phyloP scores from a whole-genome alignment of 495 filamentous ascomycete species.

The Neurospora sp. region DNA sequence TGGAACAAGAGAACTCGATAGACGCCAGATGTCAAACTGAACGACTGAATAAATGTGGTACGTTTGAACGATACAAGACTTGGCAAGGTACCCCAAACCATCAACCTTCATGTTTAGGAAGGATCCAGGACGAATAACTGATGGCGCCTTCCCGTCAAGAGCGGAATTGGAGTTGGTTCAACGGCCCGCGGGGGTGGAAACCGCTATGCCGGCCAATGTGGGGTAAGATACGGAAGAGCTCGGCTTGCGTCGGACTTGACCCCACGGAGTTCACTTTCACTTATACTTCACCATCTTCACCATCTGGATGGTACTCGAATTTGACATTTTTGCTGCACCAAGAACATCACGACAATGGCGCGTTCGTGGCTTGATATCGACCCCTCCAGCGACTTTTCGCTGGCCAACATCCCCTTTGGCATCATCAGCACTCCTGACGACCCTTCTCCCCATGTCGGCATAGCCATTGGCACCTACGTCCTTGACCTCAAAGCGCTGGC shows the following conservation, averaged over 20 bases:
- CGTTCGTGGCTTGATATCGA: conserved; percentile 28
- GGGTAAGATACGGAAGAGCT: background rate
- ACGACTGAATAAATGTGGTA: background rate
- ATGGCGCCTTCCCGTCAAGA: background rate
- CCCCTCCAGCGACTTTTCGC: conserved; percentile 52
- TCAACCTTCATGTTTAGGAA: background rate
- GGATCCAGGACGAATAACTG: background rate
- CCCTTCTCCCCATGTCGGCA: conserved; percentile 51
- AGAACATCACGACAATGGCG: conserved; percentile 7
- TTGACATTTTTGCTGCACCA: background rate
- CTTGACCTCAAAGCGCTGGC: conserved; percentile 64
- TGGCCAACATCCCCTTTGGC: conserved; percentile 88
- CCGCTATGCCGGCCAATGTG: background rate
- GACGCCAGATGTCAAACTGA: background rate
- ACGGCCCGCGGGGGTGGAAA: background rate
- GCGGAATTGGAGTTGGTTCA: background rate
- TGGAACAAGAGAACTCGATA: background rate
- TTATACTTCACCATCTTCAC: background rate
- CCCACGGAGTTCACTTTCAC: background rate
- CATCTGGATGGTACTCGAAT: too few species aligned
- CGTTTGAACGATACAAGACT: background rate
- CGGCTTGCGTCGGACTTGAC: background rate
- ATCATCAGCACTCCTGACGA: conserved; percentile 57
- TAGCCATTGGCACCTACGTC: conserved; percentile 68
- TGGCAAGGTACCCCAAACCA: background rate